These are phyloP conservation scores for Pseudoturritis turrita DNA, from an alignment of 345 rosid genomes.

Conservation along the genomic window DNA sequence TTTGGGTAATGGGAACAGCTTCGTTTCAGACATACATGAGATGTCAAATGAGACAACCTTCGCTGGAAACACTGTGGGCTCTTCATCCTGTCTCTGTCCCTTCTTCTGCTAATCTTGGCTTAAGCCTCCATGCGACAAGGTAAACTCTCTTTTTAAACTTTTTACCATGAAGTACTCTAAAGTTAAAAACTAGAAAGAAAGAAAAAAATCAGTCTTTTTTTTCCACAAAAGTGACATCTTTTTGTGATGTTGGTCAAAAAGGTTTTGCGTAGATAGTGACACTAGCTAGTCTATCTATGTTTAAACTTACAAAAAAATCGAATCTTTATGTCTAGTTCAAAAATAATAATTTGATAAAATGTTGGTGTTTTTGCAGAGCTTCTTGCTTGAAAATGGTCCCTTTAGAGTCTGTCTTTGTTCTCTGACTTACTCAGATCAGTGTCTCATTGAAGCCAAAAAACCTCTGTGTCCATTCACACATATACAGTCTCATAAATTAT, in stretches of 20 bases:
- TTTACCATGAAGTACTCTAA: conserved; percentile 23
- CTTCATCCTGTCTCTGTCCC: conserved; percentile 87
- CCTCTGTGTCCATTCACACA: conserved; percentile 21
- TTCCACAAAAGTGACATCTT: conserved; percentile 15
- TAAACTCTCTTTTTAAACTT: conserved; percentile 26
- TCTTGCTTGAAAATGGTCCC: conserved; percentile 34
- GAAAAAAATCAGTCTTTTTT: background rate
- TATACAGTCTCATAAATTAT: background rate
- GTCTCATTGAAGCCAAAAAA: conserved; percentile 24
- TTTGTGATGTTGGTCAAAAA: conserved; percentile 31
- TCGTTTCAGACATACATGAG: conserved; percentile 73
- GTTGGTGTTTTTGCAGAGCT: conserved; percentile 14
- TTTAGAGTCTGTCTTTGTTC: conserved; percentile 28
- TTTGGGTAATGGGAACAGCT: conserved; percentile 75
- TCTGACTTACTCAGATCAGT: conserved; percentile 33
- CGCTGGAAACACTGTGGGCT: conserved; percentile 73
- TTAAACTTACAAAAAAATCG: conserved; percentile 22
- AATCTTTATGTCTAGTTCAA: conserved; percentile 31
- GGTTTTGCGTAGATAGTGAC: conserved; percentile 32
- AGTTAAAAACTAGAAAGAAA: background rate
- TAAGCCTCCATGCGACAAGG: conserved; percentile 84
- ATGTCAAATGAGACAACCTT: conserved; percentile 78
- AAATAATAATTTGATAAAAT: conserved; percentile 10
- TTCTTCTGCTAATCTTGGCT: conserved; percentile 69
- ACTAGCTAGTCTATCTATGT: conserved; percentile 32